phyloP scores from a whole-genome alignment of 257 asterid species.

The Cordia subcordata region DNA sequence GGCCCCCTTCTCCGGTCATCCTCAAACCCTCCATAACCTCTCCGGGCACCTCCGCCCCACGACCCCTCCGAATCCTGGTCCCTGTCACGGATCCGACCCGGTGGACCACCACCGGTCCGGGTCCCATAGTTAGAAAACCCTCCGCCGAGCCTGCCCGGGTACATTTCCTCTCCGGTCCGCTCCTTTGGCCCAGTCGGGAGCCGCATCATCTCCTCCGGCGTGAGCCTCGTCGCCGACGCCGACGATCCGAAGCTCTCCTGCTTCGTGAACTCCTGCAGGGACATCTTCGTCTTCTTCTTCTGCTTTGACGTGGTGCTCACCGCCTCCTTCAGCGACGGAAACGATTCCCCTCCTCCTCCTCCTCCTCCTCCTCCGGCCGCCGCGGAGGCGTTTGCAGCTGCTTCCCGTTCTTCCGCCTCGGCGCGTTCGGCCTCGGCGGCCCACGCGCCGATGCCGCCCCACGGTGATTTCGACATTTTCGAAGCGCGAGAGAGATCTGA shows the following conservation, averaged over 20 bases:
- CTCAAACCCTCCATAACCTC: not conserved
- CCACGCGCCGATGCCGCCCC: slow-evolving; percentile 93
- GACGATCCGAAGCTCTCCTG: slow-evolving; percentile 1
- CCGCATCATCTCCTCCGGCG: slow-evolving; percentile 64
- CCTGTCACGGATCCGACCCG: slow-evolving; percentile 29
- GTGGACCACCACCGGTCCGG: slow-evolving; percentile 12
- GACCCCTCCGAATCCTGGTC: slow-evolving; percentile 24
- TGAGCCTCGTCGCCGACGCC: slow-evolving; percentile 33
- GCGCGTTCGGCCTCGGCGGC: slow-evolving; percentile 94
- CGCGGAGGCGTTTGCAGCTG: slow-evolving; percentile 44
- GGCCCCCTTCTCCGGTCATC: slow-evolving; percentile 37
- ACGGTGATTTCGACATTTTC: slow-evolving; percentile 71
- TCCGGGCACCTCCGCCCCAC: slow-evolving; percentile 28
- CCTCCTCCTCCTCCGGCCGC: slow-evolving; percentile 8
- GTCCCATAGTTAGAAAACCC: slow-evolving; percentile 76
- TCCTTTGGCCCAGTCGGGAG: slow-evolving; percentile 94
- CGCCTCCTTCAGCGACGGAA: slow-evolving; percentile 71
- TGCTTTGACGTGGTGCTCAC: slow-evolving; percentile 50
- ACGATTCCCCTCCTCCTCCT: slow-evolving; percentile 16
- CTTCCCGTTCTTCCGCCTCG: slow-evolving; percentile 73
- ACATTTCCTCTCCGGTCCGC: slow-evolving; percentile 69
- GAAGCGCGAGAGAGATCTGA: slow-evolving; percentile 4
- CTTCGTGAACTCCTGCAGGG: slow-evolving; percentile 67
- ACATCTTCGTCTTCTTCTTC: slow-evolving; percentile 82
- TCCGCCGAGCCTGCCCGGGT: slow-evolving; percentile 68